These are phyloP conservation scores for Phytophthora crassamura DNA, from an alignment of 352 stramenopile genomes.

Conservation along the genomic window DNA sequence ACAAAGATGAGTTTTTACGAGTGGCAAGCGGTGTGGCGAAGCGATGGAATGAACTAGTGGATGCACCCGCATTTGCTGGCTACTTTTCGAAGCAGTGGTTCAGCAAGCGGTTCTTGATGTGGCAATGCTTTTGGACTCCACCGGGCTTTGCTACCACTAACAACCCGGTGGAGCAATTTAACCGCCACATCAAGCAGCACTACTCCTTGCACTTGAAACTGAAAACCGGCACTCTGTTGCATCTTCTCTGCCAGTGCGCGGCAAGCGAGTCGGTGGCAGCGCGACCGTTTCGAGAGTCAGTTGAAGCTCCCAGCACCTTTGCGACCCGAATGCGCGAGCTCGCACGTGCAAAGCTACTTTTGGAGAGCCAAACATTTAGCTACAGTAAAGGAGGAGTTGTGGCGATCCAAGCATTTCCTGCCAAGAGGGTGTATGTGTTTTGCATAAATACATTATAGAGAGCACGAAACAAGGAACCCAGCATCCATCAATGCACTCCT, in stretches of 20 bases:
- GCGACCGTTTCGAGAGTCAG: neutral
- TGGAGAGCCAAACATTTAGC: neutral
- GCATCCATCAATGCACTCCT: too few species aligned
- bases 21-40: too few species aligned
- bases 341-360: neutral
- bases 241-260: neutral
- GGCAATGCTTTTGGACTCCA: slow-evolving; percentile 17
- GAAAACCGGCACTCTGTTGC: slow-evolving; percentile 1
- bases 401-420: too few species aligned
- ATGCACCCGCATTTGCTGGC: neutral
- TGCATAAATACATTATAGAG: too few species aligned
- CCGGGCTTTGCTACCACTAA: slow-evolving; percentile 30
- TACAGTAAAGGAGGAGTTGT: neutral
- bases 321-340: neutral
- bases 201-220: slow-evolving; percentile 19
- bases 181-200: slow-evolving; percentile 26
- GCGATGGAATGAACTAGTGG: neutral
- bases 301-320: neutral
- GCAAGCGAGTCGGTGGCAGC: neutral
- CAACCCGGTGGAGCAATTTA: slow-evolving; percentile 39
- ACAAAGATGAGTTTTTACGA: neutral
- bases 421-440: too few species aligned
- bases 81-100: slow-evolving; percentile 10
- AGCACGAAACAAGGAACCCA: too few species aligned
- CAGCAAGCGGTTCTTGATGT: neutral